Conservation (phyloP, 768 basidiomycete species). For the Cantharellus cinnabarinus region DNA sequence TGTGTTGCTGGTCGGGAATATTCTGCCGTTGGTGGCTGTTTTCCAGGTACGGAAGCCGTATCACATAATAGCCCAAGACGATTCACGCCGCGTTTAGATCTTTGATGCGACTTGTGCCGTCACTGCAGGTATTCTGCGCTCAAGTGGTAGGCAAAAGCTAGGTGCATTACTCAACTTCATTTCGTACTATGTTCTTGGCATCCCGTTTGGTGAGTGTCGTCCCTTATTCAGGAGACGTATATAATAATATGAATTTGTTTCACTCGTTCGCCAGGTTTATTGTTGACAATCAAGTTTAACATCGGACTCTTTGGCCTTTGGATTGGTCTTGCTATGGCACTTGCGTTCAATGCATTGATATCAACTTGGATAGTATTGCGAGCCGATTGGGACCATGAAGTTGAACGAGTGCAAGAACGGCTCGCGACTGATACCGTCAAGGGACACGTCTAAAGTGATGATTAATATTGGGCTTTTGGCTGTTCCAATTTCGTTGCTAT, state of each 20-base stretch:
- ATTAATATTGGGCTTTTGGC: too few relatives aligned
- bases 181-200: conserved; percentile 60
- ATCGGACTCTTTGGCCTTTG: conserved; percentile 58
- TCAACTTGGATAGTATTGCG: conserved; percentile 33
- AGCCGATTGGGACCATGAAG: conserved; percentile 53
- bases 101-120: conserved; percentile 61
- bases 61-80: neutral
- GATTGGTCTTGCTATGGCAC: conserved; percentile 56
- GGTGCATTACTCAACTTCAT: conserved; percentile 67
- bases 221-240: neutral
- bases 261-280: conserved; percentile 31
- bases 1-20: conserved; percentile 38
- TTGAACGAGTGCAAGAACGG: conserved; percentile 31
- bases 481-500: too few relatives aligned
- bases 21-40: conserved; percentile 45
- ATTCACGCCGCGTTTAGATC: conserved; percentile 27
- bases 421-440: conserved; percentile 4
- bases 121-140: conserved; percentile 58
- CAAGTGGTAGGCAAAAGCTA: conserved; percentile 59
- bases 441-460: neutral
- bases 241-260: neutral
- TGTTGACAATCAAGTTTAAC: conserved; percentile 41
- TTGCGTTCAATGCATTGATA: conserved; percentile 34
- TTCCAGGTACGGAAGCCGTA: conserved; percentile 18
- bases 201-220: neutral